Percentiles rank a stretch among this genome's conserved stretches.
Evolutionary conservation across 2,329 filamentous ascomycete genomes (phyloP).

Genomic region (Chaetomium sp.): DNA sequence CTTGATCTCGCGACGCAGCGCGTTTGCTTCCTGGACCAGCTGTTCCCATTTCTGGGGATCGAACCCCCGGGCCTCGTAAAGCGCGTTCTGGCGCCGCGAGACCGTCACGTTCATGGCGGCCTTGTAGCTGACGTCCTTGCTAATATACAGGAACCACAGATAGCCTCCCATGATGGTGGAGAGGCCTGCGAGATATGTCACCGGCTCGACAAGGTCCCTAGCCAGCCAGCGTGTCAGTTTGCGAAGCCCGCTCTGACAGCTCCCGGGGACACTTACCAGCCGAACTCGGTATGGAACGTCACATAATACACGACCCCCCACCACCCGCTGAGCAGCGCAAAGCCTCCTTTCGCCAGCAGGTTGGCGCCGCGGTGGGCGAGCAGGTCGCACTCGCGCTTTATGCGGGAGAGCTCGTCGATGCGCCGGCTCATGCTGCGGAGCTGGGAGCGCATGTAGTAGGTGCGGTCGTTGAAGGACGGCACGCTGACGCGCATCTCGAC

Average conservation of each 20-base stretch:
- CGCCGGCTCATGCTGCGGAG: constrained; percentile 70
- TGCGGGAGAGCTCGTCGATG: constrained; percentile 67
- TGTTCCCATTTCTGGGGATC: constrained; percentile 76
- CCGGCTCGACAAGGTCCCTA: constrained; percentile 78
- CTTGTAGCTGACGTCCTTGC: constrained; percentile 83
- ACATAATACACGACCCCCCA: constrained; percentile 80
- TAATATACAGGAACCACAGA: constrained; percentile 92
- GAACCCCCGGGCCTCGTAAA: constrained; percentile 77
- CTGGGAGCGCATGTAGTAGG: constrained; percentile 79
- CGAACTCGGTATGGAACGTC: constrained; percentile 71
- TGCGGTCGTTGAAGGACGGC: constrained; percentile 87
- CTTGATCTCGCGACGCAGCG: constrained; percentile 76
- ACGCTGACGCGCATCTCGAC: constrained; percentile 75
- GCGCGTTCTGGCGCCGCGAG: constrained; percentile 70
- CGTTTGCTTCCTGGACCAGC: constrained; percentile 77
- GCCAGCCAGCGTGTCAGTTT: neutral
- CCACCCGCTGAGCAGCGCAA: constrained; percentile 72
- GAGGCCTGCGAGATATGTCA: constrained; percentile 87
- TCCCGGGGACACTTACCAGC: constrained; percentile 57
- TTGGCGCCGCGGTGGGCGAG: constrained; percentile 78
- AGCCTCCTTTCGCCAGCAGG: constrained; percentile 76
- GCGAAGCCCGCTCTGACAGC: neutral
- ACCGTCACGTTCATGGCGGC: constrained; percentile 87
- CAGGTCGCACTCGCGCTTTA: constrained; percentile 81
- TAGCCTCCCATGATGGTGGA: constrained; percentile 87